These are phyloP conservation scores for Phytophthora multivora DNA, from an alignment of 352 stramenopile species.

Conservation along the genomic window DNA sequence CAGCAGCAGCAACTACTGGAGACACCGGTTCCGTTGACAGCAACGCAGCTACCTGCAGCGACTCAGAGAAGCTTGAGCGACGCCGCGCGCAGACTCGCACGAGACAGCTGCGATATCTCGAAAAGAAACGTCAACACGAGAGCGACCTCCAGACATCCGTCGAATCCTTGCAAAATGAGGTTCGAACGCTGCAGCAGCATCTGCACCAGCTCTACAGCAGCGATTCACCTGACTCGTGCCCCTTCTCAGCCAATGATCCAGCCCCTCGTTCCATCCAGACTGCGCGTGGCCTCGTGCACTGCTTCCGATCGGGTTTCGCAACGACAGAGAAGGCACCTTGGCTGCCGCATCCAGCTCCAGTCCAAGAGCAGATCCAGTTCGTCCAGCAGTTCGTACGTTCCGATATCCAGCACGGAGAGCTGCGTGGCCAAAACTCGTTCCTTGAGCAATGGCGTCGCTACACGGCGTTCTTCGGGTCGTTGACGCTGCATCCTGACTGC, in stretches of 20 bases:
- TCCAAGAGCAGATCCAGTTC: conserved; percentile 27
- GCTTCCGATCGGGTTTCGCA: conserved; percentile 28
- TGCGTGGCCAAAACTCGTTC: conserved; percentile 27
- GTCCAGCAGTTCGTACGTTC: conserved; percentile 17
- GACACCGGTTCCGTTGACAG: not conserved
- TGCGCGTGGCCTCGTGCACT: conserved; percentile 21
- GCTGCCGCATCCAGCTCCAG: conserved; percentile 2
- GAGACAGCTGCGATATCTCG: conserved; percentile 33
- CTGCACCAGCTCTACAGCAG: not conserved
- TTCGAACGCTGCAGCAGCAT: conserved; percentile 9
- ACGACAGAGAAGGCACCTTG: conserved; percentile 2
- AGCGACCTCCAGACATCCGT: conserved; percentile 11
- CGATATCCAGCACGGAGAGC: conserved; percentile 14
- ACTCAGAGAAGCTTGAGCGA: conserved; percentile 4
- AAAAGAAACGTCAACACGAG: conserved; percentile 31
- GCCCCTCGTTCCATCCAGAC: conserved; percentile 6
- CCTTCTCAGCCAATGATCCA: not conserved
- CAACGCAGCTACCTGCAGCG: not conserved
- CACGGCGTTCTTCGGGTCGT: conserved; percentile 18
- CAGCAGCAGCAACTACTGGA: not conserved
- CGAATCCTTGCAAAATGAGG: conserved; percentile 11
- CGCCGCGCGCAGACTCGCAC: conserved; percentile 20
- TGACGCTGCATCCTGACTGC: conserved; percentile 5
- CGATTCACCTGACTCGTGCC: not conserved
- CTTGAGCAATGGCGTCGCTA: conserved; percentile 36